Evolutionary conservation across 495 filamentous ascomycete species (phyloP), one percentile per base, ranked within the genome.

Genomic region (Neurospora sp.): DNA sequence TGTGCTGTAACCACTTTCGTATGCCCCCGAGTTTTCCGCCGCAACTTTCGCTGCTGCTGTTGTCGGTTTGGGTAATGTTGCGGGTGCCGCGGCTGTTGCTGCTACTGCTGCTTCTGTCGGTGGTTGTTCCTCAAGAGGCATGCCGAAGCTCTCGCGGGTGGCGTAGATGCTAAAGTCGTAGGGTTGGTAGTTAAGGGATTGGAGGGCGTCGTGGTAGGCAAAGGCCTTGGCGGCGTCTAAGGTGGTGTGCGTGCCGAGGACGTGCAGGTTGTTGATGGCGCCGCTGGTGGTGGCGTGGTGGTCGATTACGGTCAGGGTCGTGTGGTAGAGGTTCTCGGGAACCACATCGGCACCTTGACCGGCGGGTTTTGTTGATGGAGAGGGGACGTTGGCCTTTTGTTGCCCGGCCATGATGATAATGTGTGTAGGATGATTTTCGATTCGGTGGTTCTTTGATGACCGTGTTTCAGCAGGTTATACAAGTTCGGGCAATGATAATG

Each of bases 221-320:
- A 82, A 83, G 14, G 20, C 22, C 68, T 82, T 82, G 18, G 84
- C 83, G 0, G 81, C 75, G 0, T 71, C 14, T 1, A 82, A 74
- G 40, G 70, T 77, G 9, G 80, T 81, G 75, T 83, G 82, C 0
- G 84, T 84, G 22, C 76, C 80, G 1, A 85, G 79, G 40, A 84
- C 78, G 75, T 81, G 79, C 40, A 79, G 77, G 9, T 22, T 73
- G 5, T 74, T 74, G 22, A 73, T 82, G n/a, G 78, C 72, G 37
- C 81, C 80, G 0, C 74, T 79, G 35, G 79, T 79, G 69, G 80
- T 76, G 41, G 53, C 68, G 69, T 77, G 76, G 71, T 71, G 79
- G 72, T 82, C 80, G 70, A 79, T 78, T 7, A 84, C 78, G 3
- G 80, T 83, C 18, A 83, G 72, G 44, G 78, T 80, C 35, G 82